Conservation (phyloP, 345 rosid species). For the Litchi chinensis region DNA sequence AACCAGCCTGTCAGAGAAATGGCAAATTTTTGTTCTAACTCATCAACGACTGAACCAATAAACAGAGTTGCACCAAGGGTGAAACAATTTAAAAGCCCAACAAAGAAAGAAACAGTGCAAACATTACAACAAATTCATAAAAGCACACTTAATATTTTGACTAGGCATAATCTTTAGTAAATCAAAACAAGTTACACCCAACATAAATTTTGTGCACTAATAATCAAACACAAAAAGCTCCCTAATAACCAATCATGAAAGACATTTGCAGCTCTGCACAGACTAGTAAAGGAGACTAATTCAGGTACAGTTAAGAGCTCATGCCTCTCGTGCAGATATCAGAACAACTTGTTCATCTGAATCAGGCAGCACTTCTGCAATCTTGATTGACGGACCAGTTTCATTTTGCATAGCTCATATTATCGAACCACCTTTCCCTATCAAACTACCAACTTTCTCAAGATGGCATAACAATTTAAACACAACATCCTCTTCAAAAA, state of each 20-base stretch:
- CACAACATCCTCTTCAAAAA: too few relatives aligned
- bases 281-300: conserved; percentile 24
- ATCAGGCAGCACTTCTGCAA: conserved; percentile 58
- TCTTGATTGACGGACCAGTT: conserved; percentile 73
- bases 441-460: too few relatives aligned
- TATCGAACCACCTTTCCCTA: conserved; percentile 10
- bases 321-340: conserved; percentile 76
- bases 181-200: not conserved
- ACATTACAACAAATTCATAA: not conserved
- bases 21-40: not conserved
- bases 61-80: not conserved
- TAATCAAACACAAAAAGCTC: conserved; percentile 16
- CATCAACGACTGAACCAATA: not conserved
- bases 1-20: not conserved
- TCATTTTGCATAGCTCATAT: conserved; percentile 54
- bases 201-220: not conserved
- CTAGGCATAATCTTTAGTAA: not conserved
- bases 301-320: conserved; percentile 25
- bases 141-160: not conserved
- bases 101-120: not conserved
- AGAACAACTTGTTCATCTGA: conserved; percentile 67
- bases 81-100: not conserved
- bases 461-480: too few relatives aligned
- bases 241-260: conserved; percentile 24
- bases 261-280: conserved; percentile 22